Evolutionary conservation across 2,329 filamentous ascomycete genomes (phyloP).

Genomic region (Pseudogymnoascus sp.): DNA sequence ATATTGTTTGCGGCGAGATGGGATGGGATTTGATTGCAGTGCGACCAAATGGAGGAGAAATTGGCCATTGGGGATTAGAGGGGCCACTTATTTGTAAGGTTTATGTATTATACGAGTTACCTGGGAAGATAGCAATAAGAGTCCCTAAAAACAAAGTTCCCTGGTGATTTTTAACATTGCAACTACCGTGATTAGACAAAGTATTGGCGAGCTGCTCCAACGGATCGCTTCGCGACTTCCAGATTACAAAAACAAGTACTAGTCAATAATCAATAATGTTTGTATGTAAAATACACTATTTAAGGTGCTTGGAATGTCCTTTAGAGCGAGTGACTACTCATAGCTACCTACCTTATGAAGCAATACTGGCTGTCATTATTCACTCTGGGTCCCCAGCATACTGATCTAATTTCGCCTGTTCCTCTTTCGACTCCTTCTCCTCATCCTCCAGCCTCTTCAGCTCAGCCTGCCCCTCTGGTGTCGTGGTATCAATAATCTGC

Average conservation of each 20-base stretch:
- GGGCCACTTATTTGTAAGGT: neutral
- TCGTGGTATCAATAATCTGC: slow-evolving; percentile 91
- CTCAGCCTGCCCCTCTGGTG: slow-evolving; percentile 71
- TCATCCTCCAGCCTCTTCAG: slow-evolving; percentile 66
- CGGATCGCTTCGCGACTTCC: neutral
- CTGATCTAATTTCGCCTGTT: slow-evolving; percentile 24
- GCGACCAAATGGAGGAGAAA: neutral
- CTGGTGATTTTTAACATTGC: neutral
- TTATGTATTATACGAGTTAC: neutral
- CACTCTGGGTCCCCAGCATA: slow-evolving; percentile 31
- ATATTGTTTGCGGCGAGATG: neutral
- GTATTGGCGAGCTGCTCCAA: neutral
- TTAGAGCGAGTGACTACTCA: neutral
- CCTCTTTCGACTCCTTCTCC: slow-evolving; percentile 28
- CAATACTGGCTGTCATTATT: slow-evolving; percentile 5
- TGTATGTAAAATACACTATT: neutral
- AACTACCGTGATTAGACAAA: neutral
- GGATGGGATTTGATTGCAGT: neutral
- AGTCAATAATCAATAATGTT: neutral
- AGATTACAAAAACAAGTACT: neutral
- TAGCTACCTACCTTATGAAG: neutral
- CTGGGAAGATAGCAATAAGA: neutral
- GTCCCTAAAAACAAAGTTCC: neutral
- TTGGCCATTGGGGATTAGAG: neutral
- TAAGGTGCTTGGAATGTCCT: neutral